These are phyloP conservation scores for Mycena crocata DNA, from an alignment of 768 basidiomycete species.

Conservation along the genomic window DNA sequence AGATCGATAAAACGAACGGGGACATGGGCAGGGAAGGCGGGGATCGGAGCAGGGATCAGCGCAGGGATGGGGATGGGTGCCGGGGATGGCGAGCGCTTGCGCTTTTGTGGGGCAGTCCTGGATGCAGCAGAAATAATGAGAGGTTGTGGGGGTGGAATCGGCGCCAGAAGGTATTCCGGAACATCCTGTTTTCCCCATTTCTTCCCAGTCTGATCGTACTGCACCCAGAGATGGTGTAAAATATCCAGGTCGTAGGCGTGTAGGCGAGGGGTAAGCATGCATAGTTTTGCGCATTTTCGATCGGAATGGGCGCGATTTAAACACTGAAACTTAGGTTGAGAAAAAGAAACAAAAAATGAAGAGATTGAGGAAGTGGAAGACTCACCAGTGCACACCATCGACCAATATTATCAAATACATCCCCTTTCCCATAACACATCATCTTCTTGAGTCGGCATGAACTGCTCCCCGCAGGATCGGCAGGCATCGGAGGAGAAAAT, in stretches of 20 bases:
- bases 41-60: too few species aligned
- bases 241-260: neutral
- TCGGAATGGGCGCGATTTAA: neutral
- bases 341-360: neutral
- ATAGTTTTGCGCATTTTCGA: neutral
- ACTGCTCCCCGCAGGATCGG: too few species aligned
- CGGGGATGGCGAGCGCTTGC: too few species aligned
- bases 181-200: slow-evolving; percentile 11
- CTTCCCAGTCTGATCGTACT: neutral
- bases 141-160: neutral
- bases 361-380: neutral
- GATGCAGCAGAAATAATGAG: neutral
- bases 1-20: neutral
- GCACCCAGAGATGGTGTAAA: neutral
- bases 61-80: too few species aligned
- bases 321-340: neutral
- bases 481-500: too few species aligned
- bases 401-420: neutral
- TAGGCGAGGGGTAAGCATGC: neutral
- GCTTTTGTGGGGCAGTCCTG: too few species aligned
- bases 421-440: too few species aligned
- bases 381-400: neutral
- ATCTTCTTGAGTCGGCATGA: too few species aligned
- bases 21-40: neutral
- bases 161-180: neutral